Conservation (phyloP, 768 basidiomycete species). For the Neoboletus magnificus region DNA sequence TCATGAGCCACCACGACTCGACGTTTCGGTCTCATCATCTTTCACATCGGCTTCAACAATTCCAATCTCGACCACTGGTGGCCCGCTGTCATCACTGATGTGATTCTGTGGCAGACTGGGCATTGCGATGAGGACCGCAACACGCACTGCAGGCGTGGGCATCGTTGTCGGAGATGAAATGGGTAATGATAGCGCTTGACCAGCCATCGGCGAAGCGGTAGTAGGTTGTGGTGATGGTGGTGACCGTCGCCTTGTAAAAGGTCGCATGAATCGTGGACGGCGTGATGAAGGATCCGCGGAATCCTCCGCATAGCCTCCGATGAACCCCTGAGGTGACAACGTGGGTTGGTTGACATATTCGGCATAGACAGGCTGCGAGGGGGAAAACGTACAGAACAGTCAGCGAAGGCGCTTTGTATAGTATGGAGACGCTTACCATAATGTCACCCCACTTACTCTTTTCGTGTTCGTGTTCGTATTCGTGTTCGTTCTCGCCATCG, state of each 20-base stretch:
- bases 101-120: constrained; percentile 21
- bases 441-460: constrained; percentile 30
- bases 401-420: not conserved
- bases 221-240: constrained; percentile 13
- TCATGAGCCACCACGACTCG: constrained; percentile 9
- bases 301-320: not conserved
- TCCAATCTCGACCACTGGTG: constrained; percentile 36
- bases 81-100: constrained; percentile 19
- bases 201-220: constrained; percentile 1
- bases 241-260: constrained; percentile 15
- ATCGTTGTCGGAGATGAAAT: constrained; percentile 9
- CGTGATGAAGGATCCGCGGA: constrained; percentile 5
- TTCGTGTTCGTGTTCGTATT: constrained; percentile 12
- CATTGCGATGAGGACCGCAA: constrained; percentile 47
- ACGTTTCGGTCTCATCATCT: not conserved
- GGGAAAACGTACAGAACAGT: not conserved
- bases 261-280: constrained; percentile 12
- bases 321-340: constrained; percentile 3
- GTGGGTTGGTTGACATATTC: constrained; percentile 15
- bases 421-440: constrained; percentile 16
- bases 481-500: constrained; percentile 10
- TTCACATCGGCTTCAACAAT: constrained; percentile 19
- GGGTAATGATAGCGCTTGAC: not conserved
- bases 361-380: constrained; percentile 24
- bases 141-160: constrained; percentile 28